These are phyloP conservation scores for Pseudogymnoascus sp. DNA, from an alignment of 2,329 filamentous ascomycete species.

Conservation along the genomic window DNA sequence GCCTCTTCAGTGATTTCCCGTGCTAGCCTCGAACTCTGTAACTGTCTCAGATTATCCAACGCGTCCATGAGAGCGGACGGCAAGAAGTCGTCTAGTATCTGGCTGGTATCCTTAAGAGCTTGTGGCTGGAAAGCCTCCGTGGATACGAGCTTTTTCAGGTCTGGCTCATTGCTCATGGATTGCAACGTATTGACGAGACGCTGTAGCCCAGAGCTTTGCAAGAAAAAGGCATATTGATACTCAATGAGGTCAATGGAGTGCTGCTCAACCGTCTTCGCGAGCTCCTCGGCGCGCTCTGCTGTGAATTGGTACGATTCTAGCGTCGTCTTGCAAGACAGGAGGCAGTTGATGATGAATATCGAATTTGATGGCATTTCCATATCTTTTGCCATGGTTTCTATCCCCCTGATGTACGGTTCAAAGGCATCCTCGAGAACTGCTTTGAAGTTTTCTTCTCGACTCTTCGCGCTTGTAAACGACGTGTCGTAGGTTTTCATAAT, in stretches of 20 bases:
- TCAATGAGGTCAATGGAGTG: constrained; percentile 51
- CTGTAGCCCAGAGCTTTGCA: constrained; percentile 64
- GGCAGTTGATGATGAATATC: constrained; percentile 68
- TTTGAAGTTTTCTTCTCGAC: constrained; percentile 61
- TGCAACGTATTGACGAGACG: constrained; percentile 50
- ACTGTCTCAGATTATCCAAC: constrained; percentile 64
- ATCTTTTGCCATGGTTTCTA: constrained; percentile 56
- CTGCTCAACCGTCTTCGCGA: constrained; percentile 47
- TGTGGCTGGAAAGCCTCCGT: constrained; percentile 52
- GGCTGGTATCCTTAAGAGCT: constrained; percentile 57
- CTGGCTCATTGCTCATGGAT: constrained; percentile 18
- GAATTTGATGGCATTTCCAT: constrained; percentile 51
- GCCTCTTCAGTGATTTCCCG: constrained; percentile 74
- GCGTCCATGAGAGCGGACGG: constrained; percentile 91
- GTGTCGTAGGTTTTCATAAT: constrained; percentile 85
- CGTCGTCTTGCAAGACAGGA: constrained; percentile 46
- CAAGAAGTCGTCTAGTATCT: constrained; percentile 79
- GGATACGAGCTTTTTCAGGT: constrained; percentile 41
- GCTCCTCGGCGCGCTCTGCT: constrained; percentile 40
- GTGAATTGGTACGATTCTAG: constrained; percentile 58
- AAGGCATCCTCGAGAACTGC: constrained; percentile 69
- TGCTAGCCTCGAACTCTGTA: constrained; percentile 65
- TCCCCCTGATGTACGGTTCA: constrained; percentile 76
- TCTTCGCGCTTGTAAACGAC: constrained; percentile 54
- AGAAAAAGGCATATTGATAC: constrained; percentile 64